A percentile compares a stretch with the other conserved stretches of the same genome.
Conservation (phyloP, 257 asterid genomes). For the Petunia axillaris region DNA sequence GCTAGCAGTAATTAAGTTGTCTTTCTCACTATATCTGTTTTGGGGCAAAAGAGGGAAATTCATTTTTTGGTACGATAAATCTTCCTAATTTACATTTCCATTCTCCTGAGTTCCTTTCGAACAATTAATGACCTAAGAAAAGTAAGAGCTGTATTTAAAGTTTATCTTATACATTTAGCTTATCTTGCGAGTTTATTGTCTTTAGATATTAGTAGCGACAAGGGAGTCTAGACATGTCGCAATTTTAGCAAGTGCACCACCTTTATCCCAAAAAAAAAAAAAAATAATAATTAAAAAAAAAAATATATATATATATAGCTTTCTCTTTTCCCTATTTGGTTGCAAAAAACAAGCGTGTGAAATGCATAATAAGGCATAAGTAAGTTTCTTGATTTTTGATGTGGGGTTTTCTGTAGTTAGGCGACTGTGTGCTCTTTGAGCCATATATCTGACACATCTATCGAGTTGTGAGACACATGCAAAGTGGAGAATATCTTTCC, state of each 20-base stretch:
- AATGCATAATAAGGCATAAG: background rate
- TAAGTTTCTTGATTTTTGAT: background rate
- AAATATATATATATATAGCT: too few relatives aligned
- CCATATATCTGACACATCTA: background rate
- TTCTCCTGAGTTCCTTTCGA: background rate
- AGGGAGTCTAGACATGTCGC: background rate
- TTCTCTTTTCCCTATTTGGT: background rate
- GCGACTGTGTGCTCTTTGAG: background rate
- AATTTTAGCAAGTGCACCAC: too few relatives aligned
- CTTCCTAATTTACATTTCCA: background rate
- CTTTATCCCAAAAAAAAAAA: too few relatives aligned
- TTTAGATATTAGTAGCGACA: background rate
- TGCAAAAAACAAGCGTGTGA: background rate
- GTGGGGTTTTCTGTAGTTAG: background rate
- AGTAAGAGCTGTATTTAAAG: background rate
- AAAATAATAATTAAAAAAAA: too few relatives aligned
- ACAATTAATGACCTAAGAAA: background rate
- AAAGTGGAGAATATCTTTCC: background rate
- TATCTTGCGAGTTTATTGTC: background rate
- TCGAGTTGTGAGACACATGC: background rate
- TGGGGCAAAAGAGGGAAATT: slow-evolving; percentile 19
- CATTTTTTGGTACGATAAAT: slow-evolving; percentile 9
- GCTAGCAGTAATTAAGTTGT: slow-evolving; percentile 3
- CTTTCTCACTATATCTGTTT: background rate
- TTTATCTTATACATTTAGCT: background rate